These are phyloP conservation scores for Wickerhamomyces sp. DNA, from an alignment of 1,139 yeast genomes.

Conservation along the genomic window DNA sequence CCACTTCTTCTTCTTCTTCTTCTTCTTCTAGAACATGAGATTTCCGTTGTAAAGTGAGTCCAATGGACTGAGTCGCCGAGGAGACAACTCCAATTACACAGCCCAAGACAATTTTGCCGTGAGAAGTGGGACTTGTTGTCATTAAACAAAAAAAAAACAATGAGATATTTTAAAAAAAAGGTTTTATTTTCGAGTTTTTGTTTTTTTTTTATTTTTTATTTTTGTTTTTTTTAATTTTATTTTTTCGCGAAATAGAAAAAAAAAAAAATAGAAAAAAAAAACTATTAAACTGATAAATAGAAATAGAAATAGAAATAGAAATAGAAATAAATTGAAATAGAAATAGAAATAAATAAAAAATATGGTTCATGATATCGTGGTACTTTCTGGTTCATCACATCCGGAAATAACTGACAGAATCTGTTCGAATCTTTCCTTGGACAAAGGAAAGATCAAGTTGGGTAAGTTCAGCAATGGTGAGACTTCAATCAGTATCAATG, in stretches of 20 bases:
- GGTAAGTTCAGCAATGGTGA: constrained; percentile 80
- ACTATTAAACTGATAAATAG: too few relatives aligned
- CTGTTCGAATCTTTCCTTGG: constrained; percentile 62
- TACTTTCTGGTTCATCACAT: constrained; percentile 69
- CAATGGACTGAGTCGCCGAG: constrained; percentile 78
- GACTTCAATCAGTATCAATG: constrained; percentile 76
- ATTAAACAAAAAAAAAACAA: too few relatives aligned
- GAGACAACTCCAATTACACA: constrained; percentile 73
- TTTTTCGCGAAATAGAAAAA: too few relatives aligned
- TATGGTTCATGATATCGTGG: constrained; percentile 55
- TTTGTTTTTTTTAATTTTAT: too few relatives aligned
- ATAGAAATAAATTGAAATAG: too few relatives aligned
- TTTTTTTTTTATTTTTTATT: too few relatives aligned
- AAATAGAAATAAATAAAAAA: too few relatives aligned
- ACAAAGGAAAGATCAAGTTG: constrained; percentile 51
- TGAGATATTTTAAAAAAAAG: too few relatives aligned
- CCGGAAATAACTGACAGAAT: constrained; percentile 55
- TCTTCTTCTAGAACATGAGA: constrained; percentile 50
- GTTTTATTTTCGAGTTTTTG: not conserved
- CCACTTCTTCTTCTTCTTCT: constrained; percentile 3
- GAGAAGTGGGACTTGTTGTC: too few relatives aligned
- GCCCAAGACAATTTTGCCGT: constrained; percentile 38
- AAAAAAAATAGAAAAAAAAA: too few relatives aligned
- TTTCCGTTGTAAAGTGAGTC: constrained; percentile 77
- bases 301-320: too few relatives aligned